These are phyloP conservation scores for Lachnellula subtilissima DNA, from an alignment of 2,329 filamentous ascomycete species.

Conservation along the genomic window DNA sequence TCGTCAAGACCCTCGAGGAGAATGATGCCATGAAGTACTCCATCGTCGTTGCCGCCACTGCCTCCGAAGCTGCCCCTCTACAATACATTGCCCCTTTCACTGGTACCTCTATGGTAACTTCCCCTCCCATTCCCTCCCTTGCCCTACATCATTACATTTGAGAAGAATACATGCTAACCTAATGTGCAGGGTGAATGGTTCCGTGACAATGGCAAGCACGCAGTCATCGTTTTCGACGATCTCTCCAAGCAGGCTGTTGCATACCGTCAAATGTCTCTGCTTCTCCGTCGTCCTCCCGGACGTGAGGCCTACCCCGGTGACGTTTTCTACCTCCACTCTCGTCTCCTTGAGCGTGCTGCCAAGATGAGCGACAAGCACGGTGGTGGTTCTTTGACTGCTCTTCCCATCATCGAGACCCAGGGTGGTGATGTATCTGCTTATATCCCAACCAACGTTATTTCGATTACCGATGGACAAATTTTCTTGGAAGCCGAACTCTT, in stretches of 20 bases:
- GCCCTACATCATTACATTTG: too few relatives aligned
- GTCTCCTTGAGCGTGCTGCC: constrained; percentile 97
- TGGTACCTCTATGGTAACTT: too few relatives aligned
- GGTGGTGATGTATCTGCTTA: constrained; percentile 99
- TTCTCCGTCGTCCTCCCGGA: constrained; percentile 94
- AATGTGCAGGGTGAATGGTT: constrained; percentile 41
- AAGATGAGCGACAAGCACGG: constrained; percentile 97
- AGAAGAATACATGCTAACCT: too few relatives aligned
- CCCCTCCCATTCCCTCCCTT: too few relatives aligned
- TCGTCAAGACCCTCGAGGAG: constrained; percentile 99
- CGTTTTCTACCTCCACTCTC: constrained; percentile 98
- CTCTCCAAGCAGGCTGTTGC: constrained; percentile 96
- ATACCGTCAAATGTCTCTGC: constrained; percentile 97
- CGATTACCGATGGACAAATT: constrained; percentile 99
- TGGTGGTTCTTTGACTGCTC: constrained; percentile 93
- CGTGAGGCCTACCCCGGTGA: constrained; percentile 99
- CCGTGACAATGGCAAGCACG: constrained; percentile 80
- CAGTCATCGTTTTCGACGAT: constrained; percentile 90
- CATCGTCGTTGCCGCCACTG: constrained; percentile 89
- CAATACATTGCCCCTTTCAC: too few relatives aligned
- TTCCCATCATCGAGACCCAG: constrained; percentile 98
- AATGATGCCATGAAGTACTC: constrained; percentile 99
- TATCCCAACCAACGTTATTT: constrained; percentile 99
- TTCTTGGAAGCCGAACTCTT: constrained; percentile 99
- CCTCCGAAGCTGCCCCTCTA: constrained; percentile 95